phyloP scores from a whole-genome alignment of 139 green algal species.

The Chlamydomonas incerta region DNA sequence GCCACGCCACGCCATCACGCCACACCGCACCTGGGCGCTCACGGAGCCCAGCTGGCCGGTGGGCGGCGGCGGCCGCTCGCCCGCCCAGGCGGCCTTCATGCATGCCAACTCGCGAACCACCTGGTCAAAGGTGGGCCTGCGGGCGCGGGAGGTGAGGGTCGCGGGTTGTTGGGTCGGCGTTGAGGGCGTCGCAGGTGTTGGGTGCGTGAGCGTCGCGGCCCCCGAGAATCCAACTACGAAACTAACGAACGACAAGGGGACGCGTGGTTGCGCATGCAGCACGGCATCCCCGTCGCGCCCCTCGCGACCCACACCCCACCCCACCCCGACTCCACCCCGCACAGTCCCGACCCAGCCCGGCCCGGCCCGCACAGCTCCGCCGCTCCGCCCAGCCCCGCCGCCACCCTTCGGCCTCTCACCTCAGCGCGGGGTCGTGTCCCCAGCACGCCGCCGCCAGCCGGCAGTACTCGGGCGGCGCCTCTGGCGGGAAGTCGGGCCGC shows the following conservation, averaged over 20 bases:
- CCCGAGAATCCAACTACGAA: too few species aligned
- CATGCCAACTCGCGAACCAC: conserved; percentile 2
- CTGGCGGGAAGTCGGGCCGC: conserved; percentile 15
- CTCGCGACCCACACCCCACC: too few species aligned
- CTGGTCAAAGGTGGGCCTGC: conserved; percentile 17
- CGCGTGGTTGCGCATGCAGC: neutral
- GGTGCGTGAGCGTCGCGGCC: too few species aligned
- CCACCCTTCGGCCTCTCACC: neutral
- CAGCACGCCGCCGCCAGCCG: conserved; percentile 14
- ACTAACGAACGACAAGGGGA: neutral
- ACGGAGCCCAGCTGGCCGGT: neutral
- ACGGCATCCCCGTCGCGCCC: too few species aligned
- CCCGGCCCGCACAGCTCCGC: too few species aligned
- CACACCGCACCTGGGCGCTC: neutral
- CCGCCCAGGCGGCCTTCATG: neutral
- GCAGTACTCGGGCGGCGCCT: neutral
- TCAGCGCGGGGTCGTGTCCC: neutral
- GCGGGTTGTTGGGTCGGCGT: neutral
- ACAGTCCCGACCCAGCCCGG: too few species aligned
- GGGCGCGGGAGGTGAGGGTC: neutral
- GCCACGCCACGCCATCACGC: too few species aligned
- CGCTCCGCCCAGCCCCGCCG: neutral
- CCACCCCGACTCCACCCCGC: too few species aligned
- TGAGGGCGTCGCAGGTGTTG: too few species aligned
- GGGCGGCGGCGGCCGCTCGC: neutral